Base-by-base conservation (phyloP, 306 rosid species). In the Dryas drummondii region DNA sequence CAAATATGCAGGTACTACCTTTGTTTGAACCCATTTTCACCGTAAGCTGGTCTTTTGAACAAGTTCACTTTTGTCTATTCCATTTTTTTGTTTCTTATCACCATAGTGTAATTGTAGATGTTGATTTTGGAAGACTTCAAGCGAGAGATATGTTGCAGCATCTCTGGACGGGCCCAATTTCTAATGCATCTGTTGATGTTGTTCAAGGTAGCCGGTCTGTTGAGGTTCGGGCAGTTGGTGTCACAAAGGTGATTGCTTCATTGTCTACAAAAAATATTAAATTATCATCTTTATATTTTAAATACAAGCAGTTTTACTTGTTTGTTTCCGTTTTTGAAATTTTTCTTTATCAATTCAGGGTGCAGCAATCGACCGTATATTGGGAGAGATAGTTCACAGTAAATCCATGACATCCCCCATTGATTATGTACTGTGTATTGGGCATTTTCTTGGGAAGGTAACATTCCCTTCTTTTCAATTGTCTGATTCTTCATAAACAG, bases 391-490 rank as follows among this genome's bases (percentile, higher is more conserved):
- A 58, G 92, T 94, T 77, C 97, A 94, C 79, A 91, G 93, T 82
- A 90, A 90, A 86, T 86, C 92, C 81, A 89, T 96, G 99, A 90
- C 88, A 32, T 79, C 92, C 13, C 97, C 98, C 74, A 94, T 94
- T 41, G 98, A 91, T 78, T 90, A 87, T 75, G 98, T 94, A 61
- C 83, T 94, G 15, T 94, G 96, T 82, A 63, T 91, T 50, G 98
- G 98, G 57, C 98, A 94, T 82, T 96, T 96, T 90, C 93, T 92
- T 42, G 85, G 87, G n/a, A 94, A 94, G 99, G 99, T 94, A 74
- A 86, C 44, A 19, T 68, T 66, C 57, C 69, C 45, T 15, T 45
- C 47, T 32, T 32, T 32, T 32, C 37, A 32, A 32, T 32, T 32
- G 37, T 32, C 37, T 32, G 37, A 32, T 47, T 47, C 71, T 67